A percentile compares a stretch with the other conserved stretches of the same genome.
Evolutionary conservation across 1,284 basidiomycete species (phyloP).

Genomic region (Dichomitus squalens): DNA sequence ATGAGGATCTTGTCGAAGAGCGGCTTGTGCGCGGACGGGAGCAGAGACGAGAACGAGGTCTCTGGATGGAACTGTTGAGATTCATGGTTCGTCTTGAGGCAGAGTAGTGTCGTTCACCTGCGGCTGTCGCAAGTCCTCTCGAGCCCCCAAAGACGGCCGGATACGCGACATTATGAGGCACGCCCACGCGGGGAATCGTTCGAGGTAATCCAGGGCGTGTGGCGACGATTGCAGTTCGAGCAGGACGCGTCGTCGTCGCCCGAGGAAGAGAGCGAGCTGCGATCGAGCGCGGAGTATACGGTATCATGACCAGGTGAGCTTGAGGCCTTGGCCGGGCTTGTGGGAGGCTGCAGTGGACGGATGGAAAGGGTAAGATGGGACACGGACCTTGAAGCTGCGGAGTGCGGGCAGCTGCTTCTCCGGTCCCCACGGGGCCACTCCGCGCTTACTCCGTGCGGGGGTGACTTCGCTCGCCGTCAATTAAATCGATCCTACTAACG

Average conservation of each 20-base stretch:
- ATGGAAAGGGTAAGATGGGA: no score
- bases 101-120: slow-evolving; percentile 7
- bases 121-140: slow-evolving; percentile 20
- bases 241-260: not conserved
- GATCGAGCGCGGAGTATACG: slow-evolving; percentile 18
- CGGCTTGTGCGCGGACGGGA: slow-evolving; percentile 35
- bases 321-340: no score
- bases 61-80: not conserved
- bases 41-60: slow-evolving; percentile 8
- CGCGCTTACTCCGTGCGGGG: no score
- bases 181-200: not conserved
- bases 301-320: slow-evolving; percentile 18
- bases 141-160: not conserved
- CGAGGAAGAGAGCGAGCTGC: slow-evolving; percentile 17
- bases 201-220: not conserved
- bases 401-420: no score
- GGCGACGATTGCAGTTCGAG: not conserved
- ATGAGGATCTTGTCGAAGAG: slow-evolving; percentile 86
- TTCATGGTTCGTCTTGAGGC: not conserved
- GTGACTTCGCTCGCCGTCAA: no score
- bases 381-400: no score
- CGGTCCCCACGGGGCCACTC: no score
- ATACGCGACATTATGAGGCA: not conserved
- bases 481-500: no score
- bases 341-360: no score